A percentile compares a stretch with the other conserved stretches of the same genome.
These are phyloP conservation scores for Saccharomycopsis guyanensis DNA, from an alignment of 805 yeast species.

Conservation along the genomic window DNA sequence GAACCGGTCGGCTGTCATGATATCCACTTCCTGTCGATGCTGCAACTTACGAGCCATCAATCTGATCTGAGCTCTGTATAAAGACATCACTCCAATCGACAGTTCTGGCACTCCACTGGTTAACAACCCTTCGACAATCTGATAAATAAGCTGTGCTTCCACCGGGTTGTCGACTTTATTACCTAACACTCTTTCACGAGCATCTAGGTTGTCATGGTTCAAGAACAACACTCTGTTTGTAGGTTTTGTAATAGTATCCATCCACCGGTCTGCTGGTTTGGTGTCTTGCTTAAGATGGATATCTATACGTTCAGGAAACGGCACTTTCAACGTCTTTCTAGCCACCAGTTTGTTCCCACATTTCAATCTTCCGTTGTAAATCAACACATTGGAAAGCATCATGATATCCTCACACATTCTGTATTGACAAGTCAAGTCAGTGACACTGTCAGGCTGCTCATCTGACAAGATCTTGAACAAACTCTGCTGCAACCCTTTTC, in stretches of 20 bases:
- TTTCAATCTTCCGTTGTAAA: slow-evolving; percentile 66
- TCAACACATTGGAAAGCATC: slow-evolving; percentile 69
- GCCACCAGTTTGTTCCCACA: slow-evolving; percentile 70
- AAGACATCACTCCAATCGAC: slow-evolving; percentile 80
- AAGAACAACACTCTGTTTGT: slow-evolving; percentile 62
- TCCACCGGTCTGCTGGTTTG: slow-evolving; percentile 37
- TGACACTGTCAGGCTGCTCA: slow-evolving; percentile 64
- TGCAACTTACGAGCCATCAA: slow-evolving; percentile 31
- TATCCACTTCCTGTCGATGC: slow-evolving; percentile 43
- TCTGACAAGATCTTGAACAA: slow-evolving; percentile 72
- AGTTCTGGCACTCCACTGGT: slow-evolving; percentile 50
- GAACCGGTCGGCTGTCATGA: slow-evolving; percentile 88
- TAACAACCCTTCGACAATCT: slow-evolving; percentile 51
- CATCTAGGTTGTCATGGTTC: slow-evolving; percentile 62
- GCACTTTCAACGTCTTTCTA: slow-evolving; percentile 44
- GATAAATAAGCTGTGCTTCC: slow-evolving; percentile 61
- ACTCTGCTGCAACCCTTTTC: slow-evolving; percentile 54
- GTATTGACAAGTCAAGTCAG: slow-evolving; percentile 74
- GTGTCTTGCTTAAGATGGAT: slow-evolving; percentile 21
- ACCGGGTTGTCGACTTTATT: slow-evolving; percentile 66
- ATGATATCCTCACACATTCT: slow-evolving; percentile 89
- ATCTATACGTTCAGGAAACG: slow-evolving; percentile 28
- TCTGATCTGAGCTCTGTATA: slow-evolving; percentile 74
- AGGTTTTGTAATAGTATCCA: slow-evolving; percentile 46
- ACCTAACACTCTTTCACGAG: slow-evolving; percentile 43